A percentile compares a stretch with the other conserved stretches of the same genome.
Evolutionary conservation across 306 rosid genomes (phyloP).

Genomic region (Cercis canadensis): DNA sequence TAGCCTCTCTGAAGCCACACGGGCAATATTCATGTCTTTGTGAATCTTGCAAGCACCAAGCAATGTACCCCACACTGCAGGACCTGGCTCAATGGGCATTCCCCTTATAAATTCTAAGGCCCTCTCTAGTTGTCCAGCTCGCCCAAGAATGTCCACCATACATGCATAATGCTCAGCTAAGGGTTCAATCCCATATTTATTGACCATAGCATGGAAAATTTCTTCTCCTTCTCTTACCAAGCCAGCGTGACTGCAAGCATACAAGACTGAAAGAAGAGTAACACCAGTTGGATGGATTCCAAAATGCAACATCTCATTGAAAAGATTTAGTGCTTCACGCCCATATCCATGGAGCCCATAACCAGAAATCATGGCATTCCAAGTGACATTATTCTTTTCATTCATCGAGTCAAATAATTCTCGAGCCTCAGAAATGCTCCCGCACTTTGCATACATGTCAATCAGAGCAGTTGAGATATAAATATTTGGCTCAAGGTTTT

Average conservation of each 20-base stretch:
- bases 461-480: constrained; percentile 82
- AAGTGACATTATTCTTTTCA: constrained; percentile 82
- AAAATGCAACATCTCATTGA: constrained; percentile 65
- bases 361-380: constrained; percentile 95
- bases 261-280: constrained; percentile 79
- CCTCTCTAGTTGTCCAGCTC: constrained; percentile 76
- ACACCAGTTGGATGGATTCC: constrained; percentile 67
- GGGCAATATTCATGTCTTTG: constrained; percentile 69
- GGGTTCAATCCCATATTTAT: constrained; percentile 68
- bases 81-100: constrained; percentile 85
- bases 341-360: constrained; percentile 97
- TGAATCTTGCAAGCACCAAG: constrained; percentile 95
- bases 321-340: constrained; percentile 78
- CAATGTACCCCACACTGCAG: constrained; percentile 91
- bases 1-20: constrained; percentile 79
- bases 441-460: constrained; percentile 98
- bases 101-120: constrained; percentile 78
- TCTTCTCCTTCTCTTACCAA: constrained; percentile 81
- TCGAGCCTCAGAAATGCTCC: constrained; percentile 75
- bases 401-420: constrained; percentile 69
- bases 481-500: constrained; percentile 72
- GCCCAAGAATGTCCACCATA: constrained; percentile 96
- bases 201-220: constrained; percentile 75
- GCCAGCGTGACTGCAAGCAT: constrained; percentile 98
- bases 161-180: constrained; percentile 88